Percentiles rank a stretch among this genome's conserved stretches.
phyloP scores from a whole-genome alignment of 2,329 filamentous ascomycete species.

The Colletotrichum tropicale region DNA sequence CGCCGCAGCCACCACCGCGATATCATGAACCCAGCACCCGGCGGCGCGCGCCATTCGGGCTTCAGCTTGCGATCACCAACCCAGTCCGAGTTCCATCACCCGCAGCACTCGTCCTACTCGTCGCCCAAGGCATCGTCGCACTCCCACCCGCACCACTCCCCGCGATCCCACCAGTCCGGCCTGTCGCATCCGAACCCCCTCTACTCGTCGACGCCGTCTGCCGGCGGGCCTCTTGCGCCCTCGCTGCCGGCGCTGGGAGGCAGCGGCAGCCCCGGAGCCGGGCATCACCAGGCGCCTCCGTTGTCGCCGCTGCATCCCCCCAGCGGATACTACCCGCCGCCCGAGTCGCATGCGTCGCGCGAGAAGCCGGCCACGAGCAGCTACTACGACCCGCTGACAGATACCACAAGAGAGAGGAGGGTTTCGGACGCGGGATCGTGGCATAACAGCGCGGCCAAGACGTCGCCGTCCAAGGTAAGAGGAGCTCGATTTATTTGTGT shows the following conservation, averaged over 20 bases:
- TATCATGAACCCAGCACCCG: constrained; percentile 44
- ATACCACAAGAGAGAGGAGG: constrained; percentile 52
- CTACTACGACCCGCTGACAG: constrained; percentile 60
- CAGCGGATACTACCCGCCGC: constrained; percentile 43
- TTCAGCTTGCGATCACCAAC: constrained; percentile 57
- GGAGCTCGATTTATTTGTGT: constrained; percentile 17
- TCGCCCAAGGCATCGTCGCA: constrained; percentile 26
- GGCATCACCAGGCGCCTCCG: constrained; percentile 27
- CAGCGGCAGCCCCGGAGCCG: constrained; percentile 24
- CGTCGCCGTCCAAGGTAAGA: constrained; percentile 53
- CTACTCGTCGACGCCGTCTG: constrained; percentile 35
- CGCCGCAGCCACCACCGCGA: constrained; percentile 46
- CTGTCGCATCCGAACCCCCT: constrained; percentile 33
- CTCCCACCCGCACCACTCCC: constrained; percentile 28
- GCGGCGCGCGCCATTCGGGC: constrained; percentile 43
- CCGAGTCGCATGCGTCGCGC: constrained; percentile 35
- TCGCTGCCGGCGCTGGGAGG: constrained; percentile 7
- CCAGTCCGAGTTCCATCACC: constrained; percentile 42
- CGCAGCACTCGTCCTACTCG: constrained; percentile 32
- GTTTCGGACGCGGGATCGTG: constrained; percentile 50
- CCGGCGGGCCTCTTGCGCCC: constrained; percentile 22
- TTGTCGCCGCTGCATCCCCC: constrained; percentile 49
- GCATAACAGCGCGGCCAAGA: constrained; percentile 45
- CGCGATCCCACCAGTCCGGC: constrained; percentile 24
- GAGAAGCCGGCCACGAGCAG: constrained; percentile 46